phyloP scores from a whole-genome alignment of 169 alveolate genomes.

The Babesia microti region DNA sequence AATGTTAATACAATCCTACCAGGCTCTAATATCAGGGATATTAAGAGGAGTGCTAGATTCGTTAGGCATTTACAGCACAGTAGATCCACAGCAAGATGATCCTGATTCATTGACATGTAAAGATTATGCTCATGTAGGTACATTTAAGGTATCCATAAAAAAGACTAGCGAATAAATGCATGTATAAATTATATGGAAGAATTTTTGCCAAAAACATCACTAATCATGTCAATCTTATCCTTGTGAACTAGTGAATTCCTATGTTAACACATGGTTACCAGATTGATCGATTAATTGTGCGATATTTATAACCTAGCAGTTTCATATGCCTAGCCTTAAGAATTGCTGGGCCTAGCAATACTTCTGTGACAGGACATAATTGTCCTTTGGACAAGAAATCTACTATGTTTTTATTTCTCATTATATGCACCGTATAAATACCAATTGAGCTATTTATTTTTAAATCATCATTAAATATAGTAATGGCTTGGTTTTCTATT shows the following conservation, averaged over 20 bases:
- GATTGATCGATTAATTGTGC: constrained; percentile 5
- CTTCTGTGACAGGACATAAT: constrained; percentile 31
- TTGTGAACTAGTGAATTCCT: background rate
- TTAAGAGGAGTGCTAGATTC: constrained; percentile 40
- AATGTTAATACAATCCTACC: constrained; percentile 18
- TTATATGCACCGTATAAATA: constrained; percentile 4
- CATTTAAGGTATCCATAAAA: constrained; percentile 19
- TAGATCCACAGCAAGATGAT: constrained; percentile 13
- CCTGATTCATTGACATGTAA: constrained; percentile 16
- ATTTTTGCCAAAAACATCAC: no score
- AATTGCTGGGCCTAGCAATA: constrained; percentile 18
- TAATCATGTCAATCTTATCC: no score
- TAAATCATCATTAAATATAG: constrained; percentile 20
- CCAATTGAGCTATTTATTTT: background rate
- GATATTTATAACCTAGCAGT: constrained; percentile 20
- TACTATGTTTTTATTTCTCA: constrained; percentile 5
- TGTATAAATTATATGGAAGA: no score
- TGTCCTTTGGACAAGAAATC: constrained; percentile 28
- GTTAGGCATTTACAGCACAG: constrained; percentile 32
- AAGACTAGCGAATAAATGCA: no score
- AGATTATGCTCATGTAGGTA: no score
- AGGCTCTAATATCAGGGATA: constrained; percentile 26
- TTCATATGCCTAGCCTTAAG: constrained; percentile 25
- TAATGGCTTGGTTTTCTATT: constrained; percentile 2
- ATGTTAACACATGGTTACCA: constrained; percentile 27